Evolutionary conservation across 2,329 filamentous ascomycete species (phyloP), one percentile per base, ranked within the genome.

Genomic region (Colletotrichum sidae): DNA sequence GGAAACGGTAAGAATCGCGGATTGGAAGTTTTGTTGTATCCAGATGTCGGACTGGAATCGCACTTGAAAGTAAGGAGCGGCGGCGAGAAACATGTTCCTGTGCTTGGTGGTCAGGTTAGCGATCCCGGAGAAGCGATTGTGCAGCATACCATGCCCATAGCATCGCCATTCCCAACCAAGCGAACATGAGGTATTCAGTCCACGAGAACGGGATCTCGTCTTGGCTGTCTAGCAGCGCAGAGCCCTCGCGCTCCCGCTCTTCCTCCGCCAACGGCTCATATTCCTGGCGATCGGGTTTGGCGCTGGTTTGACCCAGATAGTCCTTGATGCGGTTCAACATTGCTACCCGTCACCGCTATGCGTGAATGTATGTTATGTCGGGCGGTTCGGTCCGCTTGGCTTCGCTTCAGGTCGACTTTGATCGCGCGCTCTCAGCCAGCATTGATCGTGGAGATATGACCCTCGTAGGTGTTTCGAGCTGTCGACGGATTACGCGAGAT

Each of bases 31-130:
- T 68, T 88, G 84, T 41, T 90, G 84, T 61, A 96, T 90, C 84
- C 88, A 92, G 58, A 87, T 80, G 74, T 90, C 88, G 66, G 85
- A 83, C 50, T 85, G 81, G 77, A 98, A 97, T 70, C 95, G 93
- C 54, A 83, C 84, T 73, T 94, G 89, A 80, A 98, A 97, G 82
- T 98, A 98, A 5, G 95, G 93, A 2, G 93, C 93, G 8, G 95
- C 94, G 50, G 96, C 95, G 71, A 98, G 88, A 78, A 98, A 97
- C 95, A 97, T 97, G 82, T 98, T 98, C 93, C 93, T 95, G 70
- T 13, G 59, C 47, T 60, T 46, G 68, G 53, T 52, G 34, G 41
- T 42, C 17, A 25, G 49, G 17, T 11, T 8, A 33, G n/a, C n/a
- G 13, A 5, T 15, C n/a, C 2, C 10, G 38, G 13, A 9, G 35